These are phyloP conservation scores for Metschnikowia drakensbergensis DNA, from an alignment of 805 yeast species.

Conservation along the genomic window DNA sequence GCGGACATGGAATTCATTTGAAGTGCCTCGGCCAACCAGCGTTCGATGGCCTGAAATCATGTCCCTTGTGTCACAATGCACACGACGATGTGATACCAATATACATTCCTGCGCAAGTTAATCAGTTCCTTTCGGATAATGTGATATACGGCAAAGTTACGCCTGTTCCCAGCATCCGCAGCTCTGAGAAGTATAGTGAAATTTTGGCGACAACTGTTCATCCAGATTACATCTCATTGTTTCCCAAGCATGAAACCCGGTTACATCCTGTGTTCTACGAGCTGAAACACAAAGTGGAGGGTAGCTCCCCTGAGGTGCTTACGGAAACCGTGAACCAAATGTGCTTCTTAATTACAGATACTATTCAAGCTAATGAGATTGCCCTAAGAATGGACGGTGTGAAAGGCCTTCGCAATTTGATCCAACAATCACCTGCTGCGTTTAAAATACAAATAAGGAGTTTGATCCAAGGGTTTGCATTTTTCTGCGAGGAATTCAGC, in stretches of 20 bases:
- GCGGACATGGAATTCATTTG: slow-evolving; percentile 54
- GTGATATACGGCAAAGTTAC: background rate
- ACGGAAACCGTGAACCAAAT: background rate
- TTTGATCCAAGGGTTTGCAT: slow-evolving; percentile 32
- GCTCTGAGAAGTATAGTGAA: background rate
- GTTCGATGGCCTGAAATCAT: slow-evolving; percentile 22
- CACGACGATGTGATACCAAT: slow-evolving; percentile 21
- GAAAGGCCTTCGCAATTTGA: slow-evolving; percentile 22
- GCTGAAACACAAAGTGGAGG: background rate
- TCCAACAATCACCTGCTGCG: slow-evolving; percentile 26
- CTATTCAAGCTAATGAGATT: slow-evolving; percentile 58
- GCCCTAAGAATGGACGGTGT: slow-evolving; percentile 48
- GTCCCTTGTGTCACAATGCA: slow-evolving; percentile 50
- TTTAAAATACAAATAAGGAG: slow-evolving; percentile 36
- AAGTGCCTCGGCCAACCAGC: slow-evolving; percentile 35
- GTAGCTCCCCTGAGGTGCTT: background rate
- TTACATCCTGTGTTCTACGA: slow-evolving; percentile 2
- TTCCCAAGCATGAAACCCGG: background rate
- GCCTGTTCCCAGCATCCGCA: background rate
- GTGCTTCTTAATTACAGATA: slow-evolving; percentile 31
- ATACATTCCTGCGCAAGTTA: background rate
- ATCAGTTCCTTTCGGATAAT: background rate
- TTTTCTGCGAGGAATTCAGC: slow-evolving; percentile 8
- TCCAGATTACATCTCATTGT: background rate
- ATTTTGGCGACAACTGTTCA: background rate